phyloP scores from a whole-genome alignment of 805 yeast species.

The Yueomyces sp. region DNA sequence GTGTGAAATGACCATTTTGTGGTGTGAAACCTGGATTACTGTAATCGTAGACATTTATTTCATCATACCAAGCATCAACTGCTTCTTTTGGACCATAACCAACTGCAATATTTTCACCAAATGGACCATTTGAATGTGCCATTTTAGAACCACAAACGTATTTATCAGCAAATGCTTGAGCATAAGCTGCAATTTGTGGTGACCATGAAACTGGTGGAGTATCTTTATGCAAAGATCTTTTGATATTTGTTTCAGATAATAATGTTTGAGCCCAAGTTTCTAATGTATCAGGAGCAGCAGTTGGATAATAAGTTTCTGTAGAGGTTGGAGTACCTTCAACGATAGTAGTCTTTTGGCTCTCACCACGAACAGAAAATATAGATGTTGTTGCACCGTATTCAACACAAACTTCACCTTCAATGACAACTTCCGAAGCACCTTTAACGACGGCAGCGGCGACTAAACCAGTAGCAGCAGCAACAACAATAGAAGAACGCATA shows the following conservation, averaged over 20 bases:
- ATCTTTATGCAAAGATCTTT: conserved; percentile 33
- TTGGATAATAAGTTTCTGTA: conserved; percentile 1
- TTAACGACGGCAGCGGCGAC: conserved; percentile 6
- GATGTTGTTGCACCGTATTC: conserved; percentile 18
- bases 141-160: conserved; percentile 46
- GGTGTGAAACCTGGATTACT: conserved; percentile 34
- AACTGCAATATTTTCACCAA: conserved; percentile 70
- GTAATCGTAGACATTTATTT: conserved; percentile 43
- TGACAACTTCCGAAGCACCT: conserved; percentile 7
- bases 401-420: conserved; percentile 18
- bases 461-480: conserved; percentile 2
- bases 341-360: conserved; percentile 1
- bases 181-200: conserved; percentile 31
- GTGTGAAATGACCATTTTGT: conserved; percentile 57
- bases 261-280: conserved; percentile 9
- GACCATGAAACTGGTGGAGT: conserved; percentile 38
- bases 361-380: conserved; percentile 6
- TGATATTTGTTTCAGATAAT: conserved; percentile 36
- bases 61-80: conserved; percentile 65
- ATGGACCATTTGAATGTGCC: conserved; percentile 39
- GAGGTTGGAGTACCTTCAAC: not conserved
- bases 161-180: conserved; percentile 35
- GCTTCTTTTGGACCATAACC: conserved; percentile 34
- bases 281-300: conserved; percentile 1
- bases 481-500: not conserved